phyloP scores from a whole-genome alignment of 192 early-diverging fungal species.

The Mortierella antarctica region DNA sequence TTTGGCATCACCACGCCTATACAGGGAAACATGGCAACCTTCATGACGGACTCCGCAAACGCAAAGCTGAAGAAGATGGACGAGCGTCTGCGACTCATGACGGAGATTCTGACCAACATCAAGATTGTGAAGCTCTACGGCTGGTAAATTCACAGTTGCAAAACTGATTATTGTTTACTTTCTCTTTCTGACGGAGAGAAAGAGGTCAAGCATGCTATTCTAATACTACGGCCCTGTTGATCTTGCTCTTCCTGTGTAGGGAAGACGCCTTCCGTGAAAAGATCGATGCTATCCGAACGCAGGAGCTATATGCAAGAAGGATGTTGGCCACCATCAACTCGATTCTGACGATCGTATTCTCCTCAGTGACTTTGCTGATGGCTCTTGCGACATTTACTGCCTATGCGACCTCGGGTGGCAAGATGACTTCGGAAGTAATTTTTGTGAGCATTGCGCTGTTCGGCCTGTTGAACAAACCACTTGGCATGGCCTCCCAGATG shows the following conservation, averaged over 20 bases:
- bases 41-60: conserved; percentile 19
- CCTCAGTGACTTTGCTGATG: conserved; percentile 21
- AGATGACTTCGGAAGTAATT: conserved; percentile 5
- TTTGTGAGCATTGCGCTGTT: conserved; percentile 34
- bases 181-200: not conserved
- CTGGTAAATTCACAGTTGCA: conserved; percentile 10
- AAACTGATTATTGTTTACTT: too few species aligned
- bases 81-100: conserved; percentile 35
- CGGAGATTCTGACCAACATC: conserved; percentile 39
- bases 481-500: conserved; percentile 23
- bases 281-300: conserved; percentile 9
- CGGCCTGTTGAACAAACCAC: conserved; percentile 35
- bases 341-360: conserved; percentile 19
- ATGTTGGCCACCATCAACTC: not conserved
- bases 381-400: conserved; percentile 18
- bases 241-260: not conserved
- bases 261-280: conserved; percentile 17
- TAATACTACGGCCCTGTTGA: not conserved
- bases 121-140: conserved; percentile 52
- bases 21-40: conserved; percentile 20
- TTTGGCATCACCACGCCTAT: conserved; percentile 25
- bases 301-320: not conserved
- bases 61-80: conserved; percentile 42
- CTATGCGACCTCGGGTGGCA: conserved; percentile 8
- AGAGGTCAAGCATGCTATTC: too few species aligned